Evolutionary conservation across 106 monocot genomes (phyloP).

Genomic region (Platanthera zijinensis): DNA sequence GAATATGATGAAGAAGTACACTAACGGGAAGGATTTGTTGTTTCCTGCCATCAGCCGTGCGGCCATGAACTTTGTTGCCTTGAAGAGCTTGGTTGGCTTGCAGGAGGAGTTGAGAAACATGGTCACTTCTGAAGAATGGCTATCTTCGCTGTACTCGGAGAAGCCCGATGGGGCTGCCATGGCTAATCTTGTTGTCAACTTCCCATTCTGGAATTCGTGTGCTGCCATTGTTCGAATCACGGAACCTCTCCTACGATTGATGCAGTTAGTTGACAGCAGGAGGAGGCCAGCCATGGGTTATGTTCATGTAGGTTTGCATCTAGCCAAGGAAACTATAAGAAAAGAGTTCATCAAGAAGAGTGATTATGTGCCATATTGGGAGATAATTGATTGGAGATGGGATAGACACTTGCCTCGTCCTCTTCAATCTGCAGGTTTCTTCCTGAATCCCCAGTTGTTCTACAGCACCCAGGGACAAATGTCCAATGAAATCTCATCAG

Average conservation of each 20-base stretch:
- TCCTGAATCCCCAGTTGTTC: constrained; percentile 84
- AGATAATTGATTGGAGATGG: constrained; percentile 90
- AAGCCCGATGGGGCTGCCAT: constrained; percentile 33
- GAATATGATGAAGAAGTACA: constrained; percentile 62
- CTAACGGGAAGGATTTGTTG: constrained; percentile 73
- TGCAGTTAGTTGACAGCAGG: constrained; percentile 51
- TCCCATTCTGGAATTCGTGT: constrained; percentile 63
- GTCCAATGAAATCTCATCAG: constrained; percentile 76
- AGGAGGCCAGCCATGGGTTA: constrained; percentile 37
- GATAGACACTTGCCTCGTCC: constrained; percentile 37
- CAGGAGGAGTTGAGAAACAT: constrained; percentile 58
- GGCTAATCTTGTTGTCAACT: constrained; percentile 28
- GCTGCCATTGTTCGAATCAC: constrained; percentile 40
- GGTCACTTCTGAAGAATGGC: constrained; percentile 82
- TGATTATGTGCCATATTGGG: constrained; percentile 72
- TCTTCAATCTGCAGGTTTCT: constrained; percentile 83
- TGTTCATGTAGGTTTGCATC: constrained; percentile 10
- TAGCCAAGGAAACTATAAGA: constrained; percentile 6
- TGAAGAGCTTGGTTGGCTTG: constrained; percentile 47
- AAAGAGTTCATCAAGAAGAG: constrained; percentile 9
- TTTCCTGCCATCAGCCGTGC: constrained; percentile 26
- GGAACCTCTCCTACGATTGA: constrained; percentile 49
- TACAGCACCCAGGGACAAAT: constrained; percentile 58
- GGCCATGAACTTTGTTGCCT: constrained; percentile 55
- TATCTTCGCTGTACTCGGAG: constrained; percentile 37